Evolutionary conservation across 371 early-diverging fungal genomes (phyloP), one percentile per base, ranked within the genome.

Genomic region (Blakeslea trispora): DNA sequence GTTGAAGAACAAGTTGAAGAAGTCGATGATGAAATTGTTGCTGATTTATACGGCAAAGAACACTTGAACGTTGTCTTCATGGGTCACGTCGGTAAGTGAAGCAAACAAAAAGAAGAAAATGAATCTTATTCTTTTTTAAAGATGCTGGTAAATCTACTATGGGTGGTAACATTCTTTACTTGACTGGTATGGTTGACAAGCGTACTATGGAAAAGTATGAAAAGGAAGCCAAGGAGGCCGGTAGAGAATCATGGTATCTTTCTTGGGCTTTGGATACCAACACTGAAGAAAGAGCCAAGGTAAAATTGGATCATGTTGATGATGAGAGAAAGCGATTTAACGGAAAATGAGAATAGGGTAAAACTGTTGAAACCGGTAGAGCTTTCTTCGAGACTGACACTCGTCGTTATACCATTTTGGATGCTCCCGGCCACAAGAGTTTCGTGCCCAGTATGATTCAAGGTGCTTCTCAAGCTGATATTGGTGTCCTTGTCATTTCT

Each of bases 111-210:
- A 49, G 14, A n/a, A 15, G 15, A 18, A 15, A n/a, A 5, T 23
- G 63, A 59, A 59, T 59, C 60, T 60, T 64, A 51, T 64, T 17
- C 19, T 50, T 43, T 31, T 15, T 58, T n/a, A n/a, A 28, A 85
- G 99, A 99, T 88, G 99, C 99, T 63, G 99, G 99, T 63, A 99
- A 99, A 81, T 98, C 98, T 6, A 99, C 99, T 43, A 93, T 99
- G 88, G 98, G 99, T 66, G 99, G 99, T 50, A 96, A 98, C 75
- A 90, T 99, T 48, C 82, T 99, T 79, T 90, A 75, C 63, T 74
- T 95, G 28, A 92, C 98, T 17, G 97, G 95, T 35, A 94, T 97
- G 95, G 96, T 99, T 31, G 99, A 99, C 71, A 95, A 95, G 83
- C 89, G 99, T 69, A 98, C 98, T 5, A 81, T 99, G 87, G 99